Evolutionary conservation across 2,329 filamentous ascomycete genomes (phyloP), one percentile per base, ranked within the genome.

Genomic region (Aspergillus piperis): DNA sequence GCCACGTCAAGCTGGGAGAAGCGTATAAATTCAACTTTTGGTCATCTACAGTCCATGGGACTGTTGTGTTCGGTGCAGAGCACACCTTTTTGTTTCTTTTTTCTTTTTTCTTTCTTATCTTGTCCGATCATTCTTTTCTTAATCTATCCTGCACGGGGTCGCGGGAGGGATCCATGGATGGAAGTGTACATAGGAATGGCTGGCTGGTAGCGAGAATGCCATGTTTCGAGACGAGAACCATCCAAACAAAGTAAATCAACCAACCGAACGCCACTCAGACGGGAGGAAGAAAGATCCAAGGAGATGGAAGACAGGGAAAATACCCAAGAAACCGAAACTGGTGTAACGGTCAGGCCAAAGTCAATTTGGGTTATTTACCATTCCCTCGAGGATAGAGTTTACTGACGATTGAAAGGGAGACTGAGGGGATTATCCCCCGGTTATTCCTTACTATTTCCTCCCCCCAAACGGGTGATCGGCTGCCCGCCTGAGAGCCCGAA

Each of bases 181-280:
- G 41, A 39, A 39, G 11, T 44, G 30, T 25, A 54, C 36, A 42
- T 44, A 30, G 23, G 23, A 21, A 30, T 44, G 38, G 38, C 38
- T 44, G 38, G n/a, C 38, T 17, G 52, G 52, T 54, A 54, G 21
- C 52, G 53, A 55, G 39, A 55, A 55, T 55, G 38, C 53, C 38
- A 55, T 44, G 53, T 47, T 55, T 55, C 32, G 47, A 32, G 17
- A 19, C 47, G 11, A 23, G 44, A 49, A 25, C 19, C 13, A 23
- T 49, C n/a, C 19, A 21, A 17, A 17, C 10, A 13, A 32, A 38
- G 27, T 53, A 53, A 32, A 19, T 32, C 11, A 6, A 53, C 10
- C 21, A 10, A 32, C 27, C 47, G 7, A 50, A 50, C 21, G 41
- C 41, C 17, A 44, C 17, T 44, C n/a, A 17, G 41, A 44, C 41